These are phyloP conservation scores for Tricholoma terreum DNA, from an alignment of 768 basidiomycete genomes.

Conservation along the genomic window DNA sequence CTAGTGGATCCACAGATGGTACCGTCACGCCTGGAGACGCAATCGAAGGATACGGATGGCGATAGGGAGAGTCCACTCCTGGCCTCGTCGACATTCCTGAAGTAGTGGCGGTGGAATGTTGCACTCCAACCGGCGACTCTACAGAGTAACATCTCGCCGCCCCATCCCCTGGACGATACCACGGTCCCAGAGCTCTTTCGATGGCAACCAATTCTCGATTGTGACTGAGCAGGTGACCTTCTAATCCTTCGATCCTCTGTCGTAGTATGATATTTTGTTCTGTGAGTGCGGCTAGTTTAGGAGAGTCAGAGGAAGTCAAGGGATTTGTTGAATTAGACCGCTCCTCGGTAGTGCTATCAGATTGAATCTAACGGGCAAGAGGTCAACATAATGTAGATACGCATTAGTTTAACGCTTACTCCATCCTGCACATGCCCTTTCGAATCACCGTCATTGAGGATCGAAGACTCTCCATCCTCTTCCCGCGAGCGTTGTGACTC, in stretches of 20 bases:
- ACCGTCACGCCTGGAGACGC: neutral
- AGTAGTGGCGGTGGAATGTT: slow-evolving; percentile 23
- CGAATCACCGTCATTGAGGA: slow-evolving; percentile 7
- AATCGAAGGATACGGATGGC: neutral
- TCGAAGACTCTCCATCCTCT: slow-evolving; percentile 36
- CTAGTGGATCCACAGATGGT: slow-evolving; percentile 17
- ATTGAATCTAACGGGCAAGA: neutral
- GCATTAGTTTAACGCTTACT: neutral
- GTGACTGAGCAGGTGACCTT: slow-evolving; percentile 48
- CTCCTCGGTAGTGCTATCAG: neutral
- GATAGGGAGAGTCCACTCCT: neutral
- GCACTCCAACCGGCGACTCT: slow-evolving; percentile 23
- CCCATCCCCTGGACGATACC: slow-evolving; percentile 22
- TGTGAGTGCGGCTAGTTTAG: slow-evolving; percentile 39
- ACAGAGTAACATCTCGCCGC: slow-evolving; percentile 9
- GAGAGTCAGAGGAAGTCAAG: neutral
- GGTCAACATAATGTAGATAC: neutral
- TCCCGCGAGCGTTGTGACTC: slow-evolving; percentile 48
- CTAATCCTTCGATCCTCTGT: slow-evolving; percentile 54
- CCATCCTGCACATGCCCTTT: neutral
- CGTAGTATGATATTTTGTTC: slow-evolving; percentile 67
- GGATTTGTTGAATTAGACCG: neutral
- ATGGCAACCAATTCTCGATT: slow-evolving; percentile 55
- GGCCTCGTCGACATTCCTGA: slow-evolving; percentile 13
- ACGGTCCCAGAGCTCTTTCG: slow-evolving; percentile 58